Conservation (phyloP, 2,329 filamentous ascomycete species). For the Penicillium sp. region DNA sequence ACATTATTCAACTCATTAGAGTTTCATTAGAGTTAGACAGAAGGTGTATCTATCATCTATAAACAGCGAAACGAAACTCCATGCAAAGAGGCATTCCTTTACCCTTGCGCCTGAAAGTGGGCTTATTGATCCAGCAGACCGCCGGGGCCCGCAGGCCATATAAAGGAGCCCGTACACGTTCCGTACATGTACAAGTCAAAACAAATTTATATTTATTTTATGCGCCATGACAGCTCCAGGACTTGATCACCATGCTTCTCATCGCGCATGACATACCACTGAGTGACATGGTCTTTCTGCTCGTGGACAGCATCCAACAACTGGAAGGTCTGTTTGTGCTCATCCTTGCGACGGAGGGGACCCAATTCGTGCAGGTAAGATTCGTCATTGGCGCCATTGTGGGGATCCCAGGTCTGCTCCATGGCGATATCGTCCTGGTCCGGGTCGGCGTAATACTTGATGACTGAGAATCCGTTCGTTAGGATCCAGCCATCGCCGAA, state of each 20-base stretch:
- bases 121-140: background rate
- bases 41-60: conserved; percentile 26
- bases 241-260: conserved; percentile 42
- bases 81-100: conserved; percentile 18
- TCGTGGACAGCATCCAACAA: conserved; percentile 49
- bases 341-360: conserved; percentile 48
- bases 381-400: conserved; percentile 43
- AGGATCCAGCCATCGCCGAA: conserved; percentile 52
- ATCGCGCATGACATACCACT: conserved; percentile 55
- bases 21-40: conserved; percentile 16
- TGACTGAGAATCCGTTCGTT: conserved; percentile 60
- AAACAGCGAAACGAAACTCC: conserved; percentile 22
- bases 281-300: conserved; percentile 48
- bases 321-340: conserved; percentile 54
- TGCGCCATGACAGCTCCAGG: conserved; percentile 42
- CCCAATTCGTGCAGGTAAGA: conserved; percentile 56
- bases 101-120: conserved; percentile 19
- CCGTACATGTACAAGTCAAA: conserved; percentile 9
- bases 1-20: conserved; percentile 22
- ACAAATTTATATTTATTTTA: conserved; percentile 11
- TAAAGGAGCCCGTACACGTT: conserved; percentile 8
- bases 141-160: conserved; percentile 3
- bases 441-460: conserved; percentile 48
- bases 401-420: conserved; percentile 57
- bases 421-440: conserved; percentile 48